phyloP scores from a whole-genome alignment of 2,329 filamentous ascomycete species.

The Paecilomyces niveus region DNA sequence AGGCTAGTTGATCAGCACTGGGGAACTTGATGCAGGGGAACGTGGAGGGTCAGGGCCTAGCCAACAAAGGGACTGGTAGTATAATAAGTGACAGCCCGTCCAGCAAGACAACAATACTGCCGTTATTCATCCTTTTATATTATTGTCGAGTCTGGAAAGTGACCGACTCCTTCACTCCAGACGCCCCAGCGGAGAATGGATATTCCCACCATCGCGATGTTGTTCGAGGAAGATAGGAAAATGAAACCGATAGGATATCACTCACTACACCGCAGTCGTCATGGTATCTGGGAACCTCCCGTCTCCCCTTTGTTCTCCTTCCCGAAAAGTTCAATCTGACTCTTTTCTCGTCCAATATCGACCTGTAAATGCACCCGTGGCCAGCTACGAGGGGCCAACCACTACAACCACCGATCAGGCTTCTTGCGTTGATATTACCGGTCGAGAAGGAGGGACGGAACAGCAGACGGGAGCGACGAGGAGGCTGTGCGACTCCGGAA shows the following conservation, averaged over 20 bases:
- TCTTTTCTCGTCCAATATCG: background rate
- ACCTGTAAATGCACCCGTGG: background rate
- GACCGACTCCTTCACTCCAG: background rate
- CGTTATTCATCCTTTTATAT: background rate
- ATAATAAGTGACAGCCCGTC: background rate
- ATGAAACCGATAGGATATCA: background rate
- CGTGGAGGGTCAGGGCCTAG: background rate
- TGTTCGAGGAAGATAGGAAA: background rate
- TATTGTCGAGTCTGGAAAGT: background rate
- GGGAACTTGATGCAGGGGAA: background rate
- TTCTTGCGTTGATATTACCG: background rate
- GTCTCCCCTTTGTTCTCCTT: background rate
- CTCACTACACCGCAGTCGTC: background rate
- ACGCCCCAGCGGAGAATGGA: background rate
- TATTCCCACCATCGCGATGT: background rate
- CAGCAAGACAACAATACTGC: background rate
- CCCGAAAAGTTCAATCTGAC: background rate
- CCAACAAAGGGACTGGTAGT: background rate
- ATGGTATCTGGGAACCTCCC: background rate
- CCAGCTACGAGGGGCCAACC: background rate
- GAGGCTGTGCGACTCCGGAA: background rate
- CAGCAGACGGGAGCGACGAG: background rate
- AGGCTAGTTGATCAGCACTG: background rate
- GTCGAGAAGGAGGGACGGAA: background rate
- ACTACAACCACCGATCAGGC: background rate